Evolutionary conservation across 2,329 filamentous ascomycete genomes (phyloP), one percentile per base, ranked within the genome.

Genomic region (Claviceps monticola): DNA sequence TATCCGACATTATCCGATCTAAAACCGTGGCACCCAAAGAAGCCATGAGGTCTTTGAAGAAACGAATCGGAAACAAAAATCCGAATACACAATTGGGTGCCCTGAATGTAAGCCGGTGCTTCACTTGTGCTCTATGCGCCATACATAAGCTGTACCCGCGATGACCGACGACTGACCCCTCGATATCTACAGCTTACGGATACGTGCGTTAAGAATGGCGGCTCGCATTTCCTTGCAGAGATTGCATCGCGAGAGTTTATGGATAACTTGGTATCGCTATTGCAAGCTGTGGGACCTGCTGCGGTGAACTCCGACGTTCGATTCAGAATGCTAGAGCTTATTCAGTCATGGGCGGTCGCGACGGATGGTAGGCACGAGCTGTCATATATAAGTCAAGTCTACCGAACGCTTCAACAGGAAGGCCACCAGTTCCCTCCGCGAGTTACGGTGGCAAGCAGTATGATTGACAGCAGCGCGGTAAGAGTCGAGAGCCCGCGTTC

Each of bases 171-270:
- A 14, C 48, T 50, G 34, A 50, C 48, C 41, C 9, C 29, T 38
- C 34, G n/a, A 14, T 9, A 39, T 80, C 11, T 5, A 21, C 80
- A 81, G 88, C 84, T 98, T 62, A 95, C 90, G 58, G 93, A 98
- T 71, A 97, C 93, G 1, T 98, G 93, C 66, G 89, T 97, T 55
- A 98, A 98, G 73, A 98, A 98, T 74, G 93, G 93, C 54, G 93
- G 93, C 59, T 80, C 85, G 41, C 93, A 98, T 69, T 98, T 98
- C 68, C 82, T 98, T 48, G 78, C 83, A 58, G 93, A 98, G 71
- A 93, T 98, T 60, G 91, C 93, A 42, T 96, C 91, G 17, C 82
- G 90, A 57, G 93, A 98, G 71, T 98, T 97, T 64, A 94, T 98
- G 86, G 93, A 98, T 70, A 96, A 96, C 65, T 72, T 98, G 50